A percentile compares a stretch with the other conserved stretches of the same genome.
Evolutionary conservation across 179 eudicot species (phyloP).

Genomic region (Nepenthes alata): DNA sequence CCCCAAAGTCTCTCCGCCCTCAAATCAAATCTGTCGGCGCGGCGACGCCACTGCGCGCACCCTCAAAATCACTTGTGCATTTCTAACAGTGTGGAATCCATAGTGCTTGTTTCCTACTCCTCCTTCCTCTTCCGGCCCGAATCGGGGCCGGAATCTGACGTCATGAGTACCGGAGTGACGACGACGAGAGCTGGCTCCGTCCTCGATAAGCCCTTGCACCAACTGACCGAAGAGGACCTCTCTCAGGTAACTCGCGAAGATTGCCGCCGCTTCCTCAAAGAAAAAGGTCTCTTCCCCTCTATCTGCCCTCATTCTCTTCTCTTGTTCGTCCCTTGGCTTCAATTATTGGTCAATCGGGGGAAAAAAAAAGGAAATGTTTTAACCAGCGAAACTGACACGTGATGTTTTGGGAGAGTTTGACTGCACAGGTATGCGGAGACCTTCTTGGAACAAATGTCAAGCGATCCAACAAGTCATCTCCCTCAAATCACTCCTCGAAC

Average conservation of each 20-base stretch:
- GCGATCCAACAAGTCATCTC: conserved; percentile 94
- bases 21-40: not conserved
- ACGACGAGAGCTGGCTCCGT: conserved; percentile 27
- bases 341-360: not conserved
- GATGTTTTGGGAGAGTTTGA: not conserved
- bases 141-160: conserved; percentile 10
- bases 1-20: not conserved
- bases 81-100: not conserved
- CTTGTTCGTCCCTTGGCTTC: not conserved
- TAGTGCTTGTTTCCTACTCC: not conserved
- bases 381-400: not conserved
- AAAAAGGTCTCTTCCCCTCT: conserved; percentile 39
- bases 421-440: conserved; percentile 73
- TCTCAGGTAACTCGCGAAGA: conserved; percentile 97
- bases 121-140: not conserved
- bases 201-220: conserved; percentile 66
- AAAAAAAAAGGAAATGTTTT: not conserved
- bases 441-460: conserved; percentile 98
- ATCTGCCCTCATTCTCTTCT: not conserved
- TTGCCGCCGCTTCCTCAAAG: conserved; percentile 89
- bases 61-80: not conserved
- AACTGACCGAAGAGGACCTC: conserved; percentile 87
- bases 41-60: conserved; percentile 4
- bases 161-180: conserved; percentile 35
- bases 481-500: conserved; percentile 68